Percentiles rank a stretch among this genome's conserved stretches.
phyloP scores from a whole-genome alignment of 1,284 basidiomycete genomes.

The Irpex rosettiformis region DNA sequence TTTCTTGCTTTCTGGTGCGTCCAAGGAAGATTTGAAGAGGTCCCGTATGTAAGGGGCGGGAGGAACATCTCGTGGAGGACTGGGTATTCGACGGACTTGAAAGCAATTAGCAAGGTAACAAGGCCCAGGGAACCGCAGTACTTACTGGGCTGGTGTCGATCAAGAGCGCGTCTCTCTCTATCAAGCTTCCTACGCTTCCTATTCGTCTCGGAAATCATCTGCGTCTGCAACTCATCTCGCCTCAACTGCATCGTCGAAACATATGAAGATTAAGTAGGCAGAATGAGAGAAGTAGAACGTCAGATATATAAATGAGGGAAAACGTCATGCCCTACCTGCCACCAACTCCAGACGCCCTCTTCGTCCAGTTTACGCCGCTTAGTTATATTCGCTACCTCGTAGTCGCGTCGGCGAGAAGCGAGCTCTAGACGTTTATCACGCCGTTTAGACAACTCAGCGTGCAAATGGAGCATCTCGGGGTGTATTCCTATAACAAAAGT shows the following conservation, averaged over 20 bases:
- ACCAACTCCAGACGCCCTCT: constrained; percentile 69
- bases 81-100: constrained; percentile 33
- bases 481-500: constrained; percentile 55
- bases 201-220: constrained; percentile 82
- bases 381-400: constrained; percentile 54
- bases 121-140: not conserved
- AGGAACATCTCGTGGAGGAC: constrained; percentile 27
- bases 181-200: constrained; percentile 78
- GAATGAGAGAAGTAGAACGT: not conserved
- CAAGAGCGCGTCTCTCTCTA: constrained; percentile 71
- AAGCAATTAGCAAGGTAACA: not conserved
- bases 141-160: constrained; percentile 70
- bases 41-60: constrained; percentile 33
- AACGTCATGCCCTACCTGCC: constrained; percentile 50
- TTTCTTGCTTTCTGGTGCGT: constrained; percentile 19
- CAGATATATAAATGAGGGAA: not conserved
- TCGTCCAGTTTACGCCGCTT: constrained; percentile 62
- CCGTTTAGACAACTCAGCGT: constrained; percentile 67
- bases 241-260: constrained; percentile 31
- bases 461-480: constrained; percentile 79
- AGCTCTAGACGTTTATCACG: constrained; percentile 73
- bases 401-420: constrained; percentile 64
- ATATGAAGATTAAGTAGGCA: too few species aligned
- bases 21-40: constrained; percentile 30
- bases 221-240: constrained; percentile 72